Evolutionary conservation across 2,329 filamentous ascomycete genomes (phyloP), one percentile per base, ranked within the genome.

Genomic region (Fusarium euwallaceae): DNA sequence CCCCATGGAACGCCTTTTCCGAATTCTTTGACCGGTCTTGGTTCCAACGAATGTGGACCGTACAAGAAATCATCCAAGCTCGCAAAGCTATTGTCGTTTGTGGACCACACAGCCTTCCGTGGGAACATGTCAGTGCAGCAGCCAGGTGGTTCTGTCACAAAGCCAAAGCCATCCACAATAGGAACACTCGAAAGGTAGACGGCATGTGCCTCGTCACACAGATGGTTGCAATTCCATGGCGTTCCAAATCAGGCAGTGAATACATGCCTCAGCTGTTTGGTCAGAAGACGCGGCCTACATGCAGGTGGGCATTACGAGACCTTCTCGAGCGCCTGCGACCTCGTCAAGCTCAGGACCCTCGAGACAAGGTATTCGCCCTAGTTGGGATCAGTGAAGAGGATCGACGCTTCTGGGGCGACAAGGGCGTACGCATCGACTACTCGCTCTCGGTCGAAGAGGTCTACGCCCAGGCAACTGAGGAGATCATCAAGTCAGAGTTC

Each of bases 41-140:
- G 75, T 77, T 73, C 11, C 64, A 76, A 7, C 71, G 73, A 1
- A 74, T 77, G 34, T 77, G 75, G 75, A 74, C 69, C 4, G 73
- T 77, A 17, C 75, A 77, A 48, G 75, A 77, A 37, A 76, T 76
- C 17, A 67, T 76, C 1, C 74, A 69, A 43, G 74, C 73, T 6
- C 74, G 74, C 4, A 74, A 74, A 16, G 74, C 69, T 2, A 55
- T 76, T 17, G 60, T 73, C 8, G 36, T 74, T 4, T 74, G 73
- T 11, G 71, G 74, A 5, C 3, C 62, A 0, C 32, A 71, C 12
- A 71, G 62, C 37, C 20, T 74, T 7, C 34, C 63, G 0, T 76
- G 73, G 71, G 64, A 68, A 4, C 36, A 66, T 1, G n/a, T 76
- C 17, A 67, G 67, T 11, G 74, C 71, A 14, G 73, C 74, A 8